These are phyloP conservation scores for Euphrasia confusa DNA, from an alignment of 257 asterid species.

Conservation along the genomic window DNA sequence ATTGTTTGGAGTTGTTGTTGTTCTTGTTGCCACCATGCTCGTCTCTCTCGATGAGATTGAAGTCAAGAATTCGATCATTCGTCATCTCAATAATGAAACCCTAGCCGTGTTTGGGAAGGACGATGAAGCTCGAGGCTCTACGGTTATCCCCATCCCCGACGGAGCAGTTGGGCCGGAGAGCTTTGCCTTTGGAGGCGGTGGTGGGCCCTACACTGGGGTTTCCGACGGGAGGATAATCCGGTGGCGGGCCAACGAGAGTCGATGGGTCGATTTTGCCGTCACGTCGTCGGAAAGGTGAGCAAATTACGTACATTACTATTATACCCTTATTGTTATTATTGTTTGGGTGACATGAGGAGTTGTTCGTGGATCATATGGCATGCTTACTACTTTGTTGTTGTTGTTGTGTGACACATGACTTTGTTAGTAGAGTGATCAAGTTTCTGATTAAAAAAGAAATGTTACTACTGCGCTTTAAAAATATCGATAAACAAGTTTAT, in stretches of 20 bases:
- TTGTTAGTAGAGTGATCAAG: too few relatives aligned
- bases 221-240: constrained; percentile 66
- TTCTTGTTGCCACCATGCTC: constrained; percentile 13
- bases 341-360: background rate
- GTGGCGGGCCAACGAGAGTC: constrained; percentile 47
- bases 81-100: constrained; percentile 12
- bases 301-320: too few relatives aligned
- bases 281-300: constrained; percentile 48
- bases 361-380: background rate
- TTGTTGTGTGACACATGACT: background rate
- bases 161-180: constrained; percentile 59
- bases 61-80: background rate
- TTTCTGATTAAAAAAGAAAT: too few relatives aligned
- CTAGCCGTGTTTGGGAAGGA: background rate
- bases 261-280: constrained; percentile 61
- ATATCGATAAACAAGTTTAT: too few relatives aligned
- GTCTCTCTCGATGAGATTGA: constrained; percentile 3
- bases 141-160: constrained; percentile 30
- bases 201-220: constrained; percentile 66
- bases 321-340: background rate
- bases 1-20: constrained; percentile 25
- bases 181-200: constrained; percentile 49
- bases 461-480: too few relatives aligned
- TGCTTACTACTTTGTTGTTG: background rate
- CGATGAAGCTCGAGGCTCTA: background rate